Evolutionary conservation across 768 basidiomycete genomes (phyloP).

Genomic region (Clitopilus hobsonii): DNA sequence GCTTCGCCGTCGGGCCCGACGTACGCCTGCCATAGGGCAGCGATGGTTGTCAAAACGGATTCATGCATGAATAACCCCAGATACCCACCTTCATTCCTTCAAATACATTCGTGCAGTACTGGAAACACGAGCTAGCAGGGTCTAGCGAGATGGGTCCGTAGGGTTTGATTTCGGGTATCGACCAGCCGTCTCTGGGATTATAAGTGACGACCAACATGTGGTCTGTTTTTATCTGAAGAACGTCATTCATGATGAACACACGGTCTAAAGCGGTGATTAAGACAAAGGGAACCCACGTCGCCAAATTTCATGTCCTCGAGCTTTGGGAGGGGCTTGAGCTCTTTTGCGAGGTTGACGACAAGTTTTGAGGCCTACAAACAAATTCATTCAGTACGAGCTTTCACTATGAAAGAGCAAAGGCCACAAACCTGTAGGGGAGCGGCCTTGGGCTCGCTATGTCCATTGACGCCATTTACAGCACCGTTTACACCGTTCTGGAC

Average conservation of each 20-base stretch:
- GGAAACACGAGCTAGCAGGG: conserved; percentile 73
- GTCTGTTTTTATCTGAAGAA: conserved; percentile 54
- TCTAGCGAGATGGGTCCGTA: conserved; percentile 68
- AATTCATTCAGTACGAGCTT: background rate
- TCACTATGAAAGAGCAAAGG: background rate
- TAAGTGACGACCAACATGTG: conserved; percentile 75
- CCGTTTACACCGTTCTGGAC: background rate
- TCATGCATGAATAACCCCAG: background rate
- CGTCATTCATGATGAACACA: conserved; percentile 1
- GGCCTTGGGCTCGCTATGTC: conserved; percentile 2
- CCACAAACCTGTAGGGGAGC: conserved; percentile 16
- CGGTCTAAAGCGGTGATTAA: no score
- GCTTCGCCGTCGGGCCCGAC: conserved; percentile 65
- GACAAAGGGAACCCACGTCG: conserved; percentile 30
- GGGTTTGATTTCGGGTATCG: conserved; percentile 66
- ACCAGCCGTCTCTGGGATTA: conserved; percentile 63
- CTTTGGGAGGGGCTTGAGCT: conserved; percentile 46
- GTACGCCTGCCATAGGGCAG: conserved; percentile 49
- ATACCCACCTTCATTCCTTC: conserved; percentile 73
- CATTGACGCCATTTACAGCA: background rate
- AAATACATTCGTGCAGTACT: conserved; percentile 83
- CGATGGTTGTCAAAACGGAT: background rate
- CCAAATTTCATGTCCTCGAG: conserved; percentile 53
- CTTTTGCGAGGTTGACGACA: conserved; percentile 37
- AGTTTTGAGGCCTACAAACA: conserved; percentile 51